Base-by-base conservation (phyloP, 176 grass and related monocot genomes). In the Oryza australiensis region DNA sequence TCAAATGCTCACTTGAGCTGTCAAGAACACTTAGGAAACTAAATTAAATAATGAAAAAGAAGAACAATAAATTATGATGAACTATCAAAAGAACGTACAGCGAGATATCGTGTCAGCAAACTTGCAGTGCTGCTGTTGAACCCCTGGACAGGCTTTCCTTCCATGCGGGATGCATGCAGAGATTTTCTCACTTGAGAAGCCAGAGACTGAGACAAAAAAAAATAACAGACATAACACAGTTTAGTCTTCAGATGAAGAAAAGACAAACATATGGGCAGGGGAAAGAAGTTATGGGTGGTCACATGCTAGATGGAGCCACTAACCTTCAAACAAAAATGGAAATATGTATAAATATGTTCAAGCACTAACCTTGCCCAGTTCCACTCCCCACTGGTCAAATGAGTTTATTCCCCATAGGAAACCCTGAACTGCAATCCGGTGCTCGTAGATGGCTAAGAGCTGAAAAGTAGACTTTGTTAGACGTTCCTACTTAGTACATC, bases 331-430 rank as follows among this genome's bases (percentile, higher is more conserved):
- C 32, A 33, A 42, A 40, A 65, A 64, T 11, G 22, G 8, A 86
- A 45, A 34, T 72, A 55, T 49, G 13, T 64, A 34, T 46, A 28
- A 26, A 65, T 76, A 65, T 76, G 30, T 3, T 79, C 24, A 80
- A 68, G 59, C 18, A 83, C 70, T 81, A 65, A 99, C 97, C 97
- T 99, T 99, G 80, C 93, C 93, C 59, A 99, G 82, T 62, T 99
- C 97, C 78, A 99, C 97, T 82, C 93, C 97, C 97, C 93, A 96
- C 55, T 99, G 97, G 77, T 99, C 97, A 75, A 96, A 99, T 2
- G 93, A 99, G 83, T 99, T 99, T 45, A 99, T 92, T 84, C 93
- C 97, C 93, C 93, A 99, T 88, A 90, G 84, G 81, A 99, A 99
- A 73, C 97, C 93, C 87, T 99, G 86, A 80, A 95, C 96, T 37